Evolutionary conservation across 2,329 filamentous ascomycete species (phyloP), one percentile per base, ranked within the genome.

Genomic region (Truncatella angustata): DNA sequence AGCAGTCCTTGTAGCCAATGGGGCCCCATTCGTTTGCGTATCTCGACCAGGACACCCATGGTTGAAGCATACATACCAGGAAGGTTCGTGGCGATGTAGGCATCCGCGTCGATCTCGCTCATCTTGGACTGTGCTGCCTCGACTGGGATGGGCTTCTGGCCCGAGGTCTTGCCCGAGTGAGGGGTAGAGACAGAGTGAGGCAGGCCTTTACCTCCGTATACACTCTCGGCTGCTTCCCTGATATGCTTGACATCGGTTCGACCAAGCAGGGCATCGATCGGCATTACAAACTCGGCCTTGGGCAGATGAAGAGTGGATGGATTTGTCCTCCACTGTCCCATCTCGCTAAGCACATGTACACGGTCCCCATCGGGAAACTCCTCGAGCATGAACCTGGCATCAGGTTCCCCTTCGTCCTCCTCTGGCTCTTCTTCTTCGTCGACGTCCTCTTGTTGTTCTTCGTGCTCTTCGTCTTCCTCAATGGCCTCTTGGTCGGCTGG

Each of bases 291-390:
- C 3, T 81, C 76, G n/a, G 78, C 73, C 57, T 82, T 80, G 0
- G 93, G 91, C 3, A 96, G 72, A n/a, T 81, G 77, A 12, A 97
- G 69, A 7, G 92, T 95, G 36, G 80, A 80, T 2, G 92, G 89
- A 20, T 76, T 79, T 1, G 89, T 90, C 45, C 83, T 79, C 66
- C 87, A 95, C 56, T 86, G 84, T n/a, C 89, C 91, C 37, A 84
- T 76, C 2, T 79, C 68, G 0, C 91, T 96, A 53, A 90, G 76
- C 3, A 86, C 85, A 68, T 97, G 94, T 18, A 86, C 77, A 16
- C 90, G 83, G 6, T 73, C 71, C 21, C 74, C 66, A 4, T 66
- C 52, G 5, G 50, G 53, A 16, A 64, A 59, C 48, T 69, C 66
- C 12, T 48, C 58, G 1, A 39, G 14, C 5, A 50, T 54, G 18